phyloP scores from a whole-genome alignment of 2,329 filamentous ascomycete genomes.

The Ophiostoma sp. region DNA sequence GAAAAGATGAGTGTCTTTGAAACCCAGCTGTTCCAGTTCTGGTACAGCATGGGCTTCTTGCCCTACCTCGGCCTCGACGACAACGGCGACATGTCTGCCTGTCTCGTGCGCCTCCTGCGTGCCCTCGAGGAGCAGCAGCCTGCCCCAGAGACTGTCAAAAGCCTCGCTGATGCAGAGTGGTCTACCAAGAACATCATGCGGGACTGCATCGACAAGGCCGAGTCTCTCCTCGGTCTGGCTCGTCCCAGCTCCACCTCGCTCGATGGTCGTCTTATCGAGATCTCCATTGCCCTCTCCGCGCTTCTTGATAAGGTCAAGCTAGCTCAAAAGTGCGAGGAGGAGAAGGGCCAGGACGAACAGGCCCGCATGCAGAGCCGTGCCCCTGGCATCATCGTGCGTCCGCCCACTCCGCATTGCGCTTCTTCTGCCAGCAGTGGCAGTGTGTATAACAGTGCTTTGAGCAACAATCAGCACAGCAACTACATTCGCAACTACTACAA shows the following conservation, averaged over 20 bases:
- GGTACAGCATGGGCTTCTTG: slow-evolving; percentile 23
- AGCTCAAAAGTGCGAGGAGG: neutral
- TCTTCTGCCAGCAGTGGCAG: neutral
- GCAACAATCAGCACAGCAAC: neutral
- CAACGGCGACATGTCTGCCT: slow-evolving; percentile 2
- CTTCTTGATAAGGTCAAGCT: neutral
- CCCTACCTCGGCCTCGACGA: slow-evolving; percentile 19
- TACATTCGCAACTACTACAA: neutral
- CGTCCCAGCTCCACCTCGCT: slow-evolving; percentile 15
- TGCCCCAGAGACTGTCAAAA: neutral
- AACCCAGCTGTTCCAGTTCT: slow-evolving; percentile 23
- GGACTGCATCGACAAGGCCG: slow-evolving; percentile 23
- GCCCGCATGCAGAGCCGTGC: neutral
- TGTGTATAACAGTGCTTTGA: neutral
- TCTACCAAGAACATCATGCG: slow-evolving; percentile 22
- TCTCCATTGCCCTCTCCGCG: slow-evolving; percentile 19
- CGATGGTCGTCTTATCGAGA: slow-evolving; percentile 22
- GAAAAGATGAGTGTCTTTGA: slow-evolving; percentile 16
- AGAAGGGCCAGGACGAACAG: neutral
- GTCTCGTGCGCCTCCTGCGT: slow-evolving; percentile 20
- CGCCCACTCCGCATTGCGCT: neutral
- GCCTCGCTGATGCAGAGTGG: slow-evolving; percentile 21
- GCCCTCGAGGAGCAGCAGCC: slow-evolving; percentile 17
- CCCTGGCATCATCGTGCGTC: neutral
- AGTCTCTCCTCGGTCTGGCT: slow-evolving; percentile 14